Evolutionary conservation across 2,329 filamentous ascomycete species (phyloP).

Genomic region (Aspergillus transmontanensis): DNA sequence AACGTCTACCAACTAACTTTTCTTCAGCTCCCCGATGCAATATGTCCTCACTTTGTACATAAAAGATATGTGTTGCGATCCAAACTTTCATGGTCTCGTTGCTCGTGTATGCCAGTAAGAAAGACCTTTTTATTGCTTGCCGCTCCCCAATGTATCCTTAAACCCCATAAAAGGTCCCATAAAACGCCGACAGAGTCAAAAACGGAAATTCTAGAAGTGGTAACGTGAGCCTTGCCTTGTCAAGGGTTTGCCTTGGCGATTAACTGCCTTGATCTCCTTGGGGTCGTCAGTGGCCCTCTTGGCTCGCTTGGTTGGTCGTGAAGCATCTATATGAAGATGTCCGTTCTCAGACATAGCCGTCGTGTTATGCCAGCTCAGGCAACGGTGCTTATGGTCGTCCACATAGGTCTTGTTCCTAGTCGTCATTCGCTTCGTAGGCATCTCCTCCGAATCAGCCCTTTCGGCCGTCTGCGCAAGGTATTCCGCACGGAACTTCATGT

Average conservation of each 20-base stretch:
- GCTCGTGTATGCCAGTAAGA: constrained; percentile 20
- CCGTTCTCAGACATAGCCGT: constrained; percentile 61
- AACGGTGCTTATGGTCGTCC: constrained; percentile 60
- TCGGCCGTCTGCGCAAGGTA: constrained; percentile 65
- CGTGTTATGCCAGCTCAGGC: constrained; percentile 67
- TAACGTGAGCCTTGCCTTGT: constrained; percentile 55
- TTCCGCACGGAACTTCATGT: constrained; percentile 77
- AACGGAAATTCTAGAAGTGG: constrained; percentile 37
- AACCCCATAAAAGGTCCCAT: constrained; percentile 1
- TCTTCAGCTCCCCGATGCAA: neutral
- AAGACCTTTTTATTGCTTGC: constrained; percentile 11
- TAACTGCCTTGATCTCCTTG: constrained; percentile 44
- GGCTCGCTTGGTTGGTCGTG: constrained; percentile 52
- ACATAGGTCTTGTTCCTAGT: constrained; percentile 65
- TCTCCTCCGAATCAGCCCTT: constrained; percentile 50
- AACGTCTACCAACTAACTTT: neutral
- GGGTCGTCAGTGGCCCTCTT: constrained; percentile 48
- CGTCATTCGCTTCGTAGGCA: constrained; percentile 57
- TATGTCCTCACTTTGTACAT: neutral
- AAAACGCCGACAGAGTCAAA: constrained; percentile 13
- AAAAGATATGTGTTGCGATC: constrained; percentile 4
- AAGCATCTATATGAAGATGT: constrained; percentile 62
- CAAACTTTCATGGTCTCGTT: constrained; percentile 25
- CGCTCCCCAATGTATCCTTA: constrained; percentile 10
- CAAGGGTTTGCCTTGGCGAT: constrained; percentile 52